Base-by-base conservation (phyloP, 2,329 filamentous ascomycete species). In the Massarina eburnea region DNA sequence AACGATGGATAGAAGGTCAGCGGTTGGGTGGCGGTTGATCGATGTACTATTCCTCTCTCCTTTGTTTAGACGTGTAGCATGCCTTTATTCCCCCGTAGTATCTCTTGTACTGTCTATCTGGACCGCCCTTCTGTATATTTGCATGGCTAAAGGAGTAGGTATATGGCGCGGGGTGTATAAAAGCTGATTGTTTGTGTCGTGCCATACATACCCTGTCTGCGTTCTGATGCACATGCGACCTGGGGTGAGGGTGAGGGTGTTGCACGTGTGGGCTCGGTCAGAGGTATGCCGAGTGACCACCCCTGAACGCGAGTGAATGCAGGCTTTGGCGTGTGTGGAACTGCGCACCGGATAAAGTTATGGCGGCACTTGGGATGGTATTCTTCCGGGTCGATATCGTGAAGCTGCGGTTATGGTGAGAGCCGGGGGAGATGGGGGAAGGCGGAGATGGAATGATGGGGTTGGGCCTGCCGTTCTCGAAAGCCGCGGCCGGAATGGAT, bases 121-220 rank as follows among this genome's bases (percentile, higher is more conserved):
- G 19, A 18, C 30, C 7, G 5, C n/a, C 14, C n/a, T 33, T 7
- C 15, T 46, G 46, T 63, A 61, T 46, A 57, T 58, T 58, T 62
- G 59, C 56, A 61, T 62, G 44, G 50, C 45, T 45, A 43, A 49
- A 56, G 48, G 54, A 61, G 60, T 65, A 62, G 55, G 52, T 64
- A 57, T 66, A 62, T 33, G 19, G 43, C 22, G 48, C 44, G 53
- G 46, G 57, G 55, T 64, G 55, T 61, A 53, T 61, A 61, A 56
- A 61, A 58, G 46, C 41, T 49, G 41, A 44, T 53, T 51, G 24
- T 26, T 26, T n/a, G n/a, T n/a, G n/a, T 26, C 10, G 24, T 26
- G 24, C 24, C 10, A 26, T 7, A 26, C 10, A 26, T 26, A 26
- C 7, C 24, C n/a, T n/a, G n/a, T n/a, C n/a, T n/a, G n/a, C n/a